phyloP scores from a whole-genome alignment of 2,329 filamentous ascomycete genomes.

The Bipolaris gigantea region DNA sequence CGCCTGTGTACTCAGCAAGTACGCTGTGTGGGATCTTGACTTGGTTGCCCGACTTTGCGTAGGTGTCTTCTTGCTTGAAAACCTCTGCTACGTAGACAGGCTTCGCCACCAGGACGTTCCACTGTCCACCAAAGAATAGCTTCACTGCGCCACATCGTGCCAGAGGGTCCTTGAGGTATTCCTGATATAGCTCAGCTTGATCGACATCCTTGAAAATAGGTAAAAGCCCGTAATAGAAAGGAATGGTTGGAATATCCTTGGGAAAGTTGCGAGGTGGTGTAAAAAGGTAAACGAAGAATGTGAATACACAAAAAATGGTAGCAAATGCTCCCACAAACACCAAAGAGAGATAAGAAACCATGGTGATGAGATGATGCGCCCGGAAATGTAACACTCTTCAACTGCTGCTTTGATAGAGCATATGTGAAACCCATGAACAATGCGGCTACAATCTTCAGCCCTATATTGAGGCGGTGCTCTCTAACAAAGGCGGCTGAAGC shows the following conservation, averaged over 20 bases:
- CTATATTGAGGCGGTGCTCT: slow-evolving; percentile 15
- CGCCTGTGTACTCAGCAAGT: slow-evolving; percentile 36
- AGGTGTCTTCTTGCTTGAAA: slow-evolving; percentile 37
- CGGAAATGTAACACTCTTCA: background rate
- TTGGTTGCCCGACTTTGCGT: slow-evolving; percentile 38
- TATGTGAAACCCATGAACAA: slow-evolving; percentile 20
- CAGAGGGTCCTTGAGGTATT: slow-evolving; percentile 47
- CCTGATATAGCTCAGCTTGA: slow-evolving; percentile 47
- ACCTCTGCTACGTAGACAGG: slow-evolving; percentile 50
- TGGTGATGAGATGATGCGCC: slow-evolving; percentile 10
- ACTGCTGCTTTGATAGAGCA: slow-evolving; percentile 8
- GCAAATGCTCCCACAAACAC: slow-evolving; percentile 26
- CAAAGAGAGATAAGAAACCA: slow-evolving; percentile 30
- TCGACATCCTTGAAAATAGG: slow-evolving; percentile 50
- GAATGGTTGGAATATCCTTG: slow-evolving; percentile 49
- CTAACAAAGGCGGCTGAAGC: slow-evolving; percentile 13
- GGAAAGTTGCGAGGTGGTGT: slow-evolving; percentile 32
- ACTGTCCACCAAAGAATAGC: slow-evolving; percentile 54
- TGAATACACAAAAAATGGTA: slow-evolving; percentile 19
- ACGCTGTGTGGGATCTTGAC: slow-evolving; percentile 39
- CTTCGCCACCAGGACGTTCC: slow-evolving; percentile 53
- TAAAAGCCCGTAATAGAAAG: slow-evolving; percentile 50
- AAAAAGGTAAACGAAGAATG: slow-evolving; percentile 31
- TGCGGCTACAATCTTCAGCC: slow-evolving; percentile 12
- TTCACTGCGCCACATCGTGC: slow-evolving; percentile 51